Evolutionary conservation across 1,284 basidiomycete genomes (phyloP).

Genomic region (Salmacisia buchloeana): DNA sequence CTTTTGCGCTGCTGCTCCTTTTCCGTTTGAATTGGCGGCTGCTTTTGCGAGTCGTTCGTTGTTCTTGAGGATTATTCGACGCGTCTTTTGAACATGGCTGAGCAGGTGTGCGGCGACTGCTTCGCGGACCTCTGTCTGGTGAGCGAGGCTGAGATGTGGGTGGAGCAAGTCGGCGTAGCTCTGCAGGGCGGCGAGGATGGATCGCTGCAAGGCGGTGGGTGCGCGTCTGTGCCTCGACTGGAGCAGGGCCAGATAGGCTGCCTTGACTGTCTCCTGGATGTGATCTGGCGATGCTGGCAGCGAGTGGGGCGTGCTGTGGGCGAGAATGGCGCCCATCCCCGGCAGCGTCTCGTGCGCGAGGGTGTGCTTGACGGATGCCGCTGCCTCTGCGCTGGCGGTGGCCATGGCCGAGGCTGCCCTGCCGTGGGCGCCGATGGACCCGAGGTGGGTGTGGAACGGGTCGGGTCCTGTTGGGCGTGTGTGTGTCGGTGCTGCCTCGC

Average conservation of each 20-base stretch:
- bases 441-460: slow-evolving; percentile 7
- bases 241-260: slow-evolving; percentile 16
- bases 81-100: slow-evolving; percentile 63
- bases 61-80: slow-evolving; percentile 85
- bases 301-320: neutral
- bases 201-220: slow-evolving; percentile 20
- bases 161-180: slow-evolving; percentile 39
- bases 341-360: neutral
- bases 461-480: neutral
- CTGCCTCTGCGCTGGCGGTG: neutral
- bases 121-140: slow-evolving; percentile 24
- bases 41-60: slow-evolving; percentile 69
- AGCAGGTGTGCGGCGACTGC: slow-evolving; percentile 36
- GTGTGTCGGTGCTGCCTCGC: neutral
- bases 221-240: slow-evolving; percentile 3
- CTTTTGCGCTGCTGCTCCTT: neutral
- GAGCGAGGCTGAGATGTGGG: slow-evolving; percentile 21
- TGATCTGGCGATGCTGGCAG: neutral
- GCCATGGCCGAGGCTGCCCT: neutral
- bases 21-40: slow-evolving; percentile 12
- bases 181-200: slow-evolving; percentile 25
- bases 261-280: neutral
- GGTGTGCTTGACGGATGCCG: neutral
- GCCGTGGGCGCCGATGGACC: neutral
- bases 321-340: neutral